Evolutionary conservation across 2,329 filamentous ascomycete genomes (phyloP), one percentile per base, ranked within the genome.

Genomic region (Fusarium staphyleae): DNA sequence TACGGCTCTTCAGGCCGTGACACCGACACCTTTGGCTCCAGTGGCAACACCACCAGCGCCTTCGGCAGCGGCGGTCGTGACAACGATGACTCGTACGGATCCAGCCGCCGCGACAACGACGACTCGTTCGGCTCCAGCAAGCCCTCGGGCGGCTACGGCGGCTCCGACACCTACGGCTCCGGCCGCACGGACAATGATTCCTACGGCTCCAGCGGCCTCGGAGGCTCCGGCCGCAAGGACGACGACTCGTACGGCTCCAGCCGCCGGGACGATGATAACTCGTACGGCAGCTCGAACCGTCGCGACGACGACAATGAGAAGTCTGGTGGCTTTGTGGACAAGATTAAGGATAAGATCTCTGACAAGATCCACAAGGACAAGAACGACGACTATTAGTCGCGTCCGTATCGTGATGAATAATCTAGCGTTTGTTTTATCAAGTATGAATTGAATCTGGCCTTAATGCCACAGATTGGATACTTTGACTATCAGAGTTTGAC

Each of bases 261-360:
- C 42, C 22, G 22, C 16, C 11, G 33, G 4, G 47, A 60, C 13
- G 35, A 18, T 7, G 22, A n/a, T 18, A 8, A 24, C 22, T 24
- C 22, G 5, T 16, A 37, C 33, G 43, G 34, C 33, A 33, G 34
- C 43, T 42, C 53, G 33, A 51, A 12, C 28, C 28, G 28, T n/a
- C 3, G 32, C 12, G 43, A 47, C 34, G 62, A 63, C 28, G 51
- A 66, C 51, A 60, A 60, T 30, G 47, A 57, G 6, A 60, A 62
- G 37, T 64, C 65, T 12, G 78, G 81, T 66, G 82, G 79, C 43
- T 78, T 77, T 13, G 46, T 83, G 16, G 83, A 83, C 39, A 85
- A 83, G 72, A 50, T 86, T 18, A 73, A 86, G 69, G 81, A 87
- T 72, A 86, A 84, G 75, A 62, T 87, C 56, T 70, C 78, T 47